These are phyloP conservation scores for Zygosaccharomyces pseudobailii DNA, from an alignment of 1,139 yeast species.

Conservation along the genomic window DNA sequence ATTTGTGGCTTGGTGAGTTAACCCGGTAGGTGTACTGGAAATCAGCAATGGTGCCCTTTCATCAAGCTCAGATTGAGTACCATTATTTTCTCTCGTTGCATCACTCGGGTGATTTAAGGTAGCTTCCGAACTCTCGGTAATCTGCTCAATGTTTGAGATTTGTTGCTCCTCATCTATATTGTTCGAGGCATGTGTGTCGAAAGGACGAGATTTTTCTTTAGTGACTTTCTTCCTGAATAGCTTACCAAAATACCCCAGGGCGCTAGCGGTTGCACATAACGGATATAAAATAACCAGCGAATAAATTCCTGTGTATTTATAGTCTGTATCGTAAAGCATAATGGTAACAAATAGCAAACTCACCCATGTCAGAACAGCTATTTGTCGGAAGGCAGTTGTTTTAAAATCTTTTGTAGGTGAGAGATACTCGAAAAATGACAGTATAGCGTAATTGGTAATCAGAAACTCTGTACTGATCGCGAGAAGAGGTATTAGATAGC, in stretches of 20 bases:
- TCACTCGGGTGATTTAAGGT: background rate
- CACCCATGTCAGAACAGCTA: constrained; percentile 55
- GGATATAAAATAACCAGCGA: constrained; percentile 47
- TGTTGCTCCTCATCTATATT: constrained; percentile 4
- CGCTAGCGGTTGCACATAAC: constrained; percentile 47
- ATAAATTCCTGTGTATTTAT: constrained; percentile 60
- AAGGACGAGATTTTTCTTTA: background rate
- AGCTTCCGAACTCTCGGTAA: background rate
- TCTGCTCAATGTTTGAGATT: background rate
- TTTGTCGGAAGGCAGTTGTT: constrained; percentile 56
- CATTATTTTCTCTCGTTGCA: constrained; percentile 10
- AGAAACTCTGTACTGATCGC: constrained; percentile 44
- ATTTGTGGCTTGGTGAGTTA: background rate
- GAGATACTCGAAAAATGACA: constrained; percentile 48
- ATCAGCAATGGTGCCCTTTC: constrained; percentile 30
- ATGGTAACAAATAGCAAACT: constrained; percentile 48
- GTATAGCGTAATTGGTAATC: constrained; percentile 50
- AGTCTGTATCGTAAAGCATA: constrained; percentile 39
- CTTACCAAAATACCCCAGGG: constrained; percentile 46
- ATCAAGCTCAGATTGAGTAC: constrained; percentile 20
- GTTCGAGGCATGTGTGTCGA: constrained; percentile 2
- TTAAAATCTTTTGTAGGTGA: constrained; percentile 69
- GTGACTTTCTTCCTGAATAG: constrained; percentile 6
- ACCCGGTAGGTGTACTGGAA: background rate
- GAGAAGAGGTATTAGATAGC: constrained; percentile 46